These are phyloP conservation scores for Lichtheimia hyalospora DNA, from an alignment of 371 early-diverging fungal genomes.

Conservation along the genomic window DNA sequence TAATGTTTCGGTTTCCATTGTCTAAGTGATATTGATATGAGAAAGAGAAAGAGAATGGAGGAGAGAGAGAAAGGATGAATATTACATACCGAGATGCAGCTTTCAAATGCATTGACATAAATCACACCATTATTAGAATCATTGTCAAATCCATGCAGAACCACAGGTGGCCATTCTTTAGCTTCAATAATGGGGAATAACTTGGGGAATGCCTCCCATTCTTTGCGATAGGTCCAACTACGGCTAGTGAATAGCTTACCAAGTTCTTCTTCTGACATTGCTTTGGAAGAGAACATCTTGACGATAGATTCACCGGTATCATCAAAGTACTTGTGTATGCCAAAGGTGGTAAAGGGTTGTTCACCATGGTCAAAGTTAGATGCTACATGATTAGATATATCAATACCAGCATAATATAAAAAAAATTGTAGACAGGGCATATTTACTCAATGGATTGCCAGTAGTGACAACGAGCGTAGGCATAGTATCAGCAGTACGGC, in stretches of 20 bases:
- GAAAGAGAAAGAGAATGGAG: too few species aligned
- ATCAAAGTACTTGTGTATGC: conserved; percentile 35
- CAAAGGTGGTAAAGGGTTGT: conserved; percentile 52
- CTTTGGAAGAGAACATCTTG: conserved; percentile 57
- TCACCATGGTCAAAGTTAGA: conserved; percentile 26
- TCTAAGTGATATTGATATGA: conserved; percentile 24
- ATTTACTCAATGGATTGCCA: conserved; percentile 27
- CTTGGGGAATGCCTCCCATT: conserved; percentile 71
- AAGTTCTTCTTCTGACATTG: conserved; percentile 38
- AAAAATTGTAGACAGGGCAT: background rate
- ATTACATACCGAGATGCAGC: conserved; percentile 54
- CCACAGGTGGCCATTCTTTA: conserved; percentile 19
- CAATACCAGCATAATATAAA: background rate
- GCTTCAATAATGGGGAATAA: conserved; percentile 37
- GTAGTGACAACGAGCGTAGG: conserved; percentile 64
- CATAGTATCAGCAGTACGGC: conserved; percentile 25
- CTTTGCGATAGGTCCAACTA: conserved; percentile 57
- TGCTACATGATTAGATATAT: conserved; percentile 11
- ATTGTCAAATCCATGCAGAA: conserved; percentile 20
- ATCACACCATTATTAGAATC: conserved; percentile 44
- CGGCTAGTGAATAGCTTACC: conserved; percentile 45
- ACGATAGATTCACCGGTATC: conserved; percentile 53
- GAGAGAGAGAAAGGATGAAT: too few species aligned
- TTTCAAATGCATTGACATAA: conserved; percentile 63
- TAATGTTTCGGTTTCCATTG: conserved; percentile 70